A percentile compares a stretch with the other conserved stretches of the same genome.
Evolutionary conservation across 2,329 filamentous ascomycete genomes (phyloP).

Genomic region (Colletotrichum lini): DNA sequence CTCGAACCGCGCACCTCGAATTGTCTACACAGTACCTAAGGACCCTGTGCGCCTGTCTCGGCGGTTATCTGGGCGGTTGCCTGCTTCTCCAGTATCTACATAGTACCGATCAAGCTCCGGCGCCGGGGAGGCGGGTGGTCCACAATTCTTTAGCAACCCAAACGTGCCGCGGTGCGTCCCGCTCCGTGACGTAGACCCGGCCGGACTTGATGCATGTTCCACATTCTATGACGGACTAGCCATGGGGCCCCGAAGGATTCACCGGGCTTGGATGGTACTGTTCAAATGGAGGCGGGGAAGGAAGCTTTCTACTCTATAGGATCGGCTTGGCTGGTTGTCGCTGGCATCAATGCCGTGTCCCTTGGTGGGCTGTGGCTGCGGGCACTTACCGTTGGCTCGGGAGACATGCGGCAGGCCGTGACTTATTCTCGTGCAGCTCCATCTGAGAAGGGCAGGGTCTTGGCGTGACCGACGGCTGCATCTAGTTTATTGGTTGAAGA

Average conservation of each 20-base stretch:
- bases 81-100: not conserved
- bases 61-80: too few species aligned
- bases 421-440: not conserved
- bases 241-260: not conserved
- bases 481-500: not conserved
- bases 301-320: not conserved
- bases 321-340: not conserved
- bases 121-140: not conserved
- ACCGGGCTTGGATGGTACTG: not conserved
- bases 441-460: too few species aligned
- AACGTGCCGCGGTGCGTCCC: not conserved
- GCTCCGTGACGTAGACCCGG: not conserved
- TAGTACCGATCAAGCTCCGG: not conserved
- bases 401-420: not conserved
- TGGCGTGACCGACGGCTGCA: not conserved
- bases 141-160: not conserved
- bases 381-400: not conserved
- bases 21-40: not conserved
- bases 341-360: not conserved
- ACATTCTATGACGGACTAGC: not conserved
- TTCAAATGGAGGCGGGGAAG: not conserved
- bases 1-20: conserved; percentile 15
- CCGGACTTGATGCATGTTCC: conserved; percentile 3
- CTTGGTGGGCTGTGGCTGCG: not conserved
- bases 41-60: too few species aligned